Conservation (phyloP, 2,329 filamentous ascomycete genomes). For the Diaporthe helianthi region DNA sequence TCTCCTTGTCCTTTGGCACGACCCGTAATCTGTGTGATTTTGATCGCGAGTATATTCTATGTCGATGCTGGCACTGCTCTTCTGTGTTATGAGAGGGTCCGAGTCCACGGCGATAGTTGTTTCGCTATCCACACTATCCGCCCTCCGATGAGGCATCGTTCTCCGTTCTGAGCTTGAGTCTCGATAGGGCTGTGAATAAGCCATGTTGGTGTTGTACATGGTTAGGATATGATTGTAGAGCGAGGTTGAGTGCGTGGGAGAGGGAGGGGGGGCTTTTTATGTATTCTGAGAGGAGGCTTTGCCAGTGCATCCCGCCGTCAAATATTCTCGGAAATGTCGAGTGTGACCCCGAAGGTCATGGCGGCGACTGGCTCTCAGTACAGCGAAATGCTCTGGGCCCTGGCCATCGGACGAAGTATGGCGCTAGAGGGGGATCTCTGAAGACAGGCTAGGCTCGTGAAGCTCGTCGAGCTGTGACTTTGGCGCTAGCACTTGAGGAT, state of each 20-base stretch:
- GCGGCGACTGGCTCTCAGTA: not conserved
- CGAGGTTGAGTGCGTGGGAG: not conserved
- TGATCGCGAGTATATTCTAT: not conserved
- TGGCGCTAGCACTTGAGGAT: slow-evolving; percentile 13
- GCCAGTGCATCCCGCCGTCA: not conserved
- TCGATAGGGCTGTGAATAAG: not conserved
- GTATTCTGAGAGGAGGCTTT: not conserved
- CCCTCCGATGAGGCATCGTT: not conserved
- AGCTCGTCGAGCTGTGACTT: slow-evolving; percentile 14
- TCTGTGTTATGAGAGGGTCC: not conserved
- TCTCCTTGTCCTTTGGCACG: slow-evolving; percentile 20
- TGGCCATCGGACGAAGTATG: slow-evolving; percentile 27
- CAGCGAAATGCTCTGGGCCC: slow-evolving; percentile 2
- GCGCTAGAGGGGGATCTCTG: slow-evolving; percentile 11
- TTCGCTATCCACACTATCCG: slow-evolving; percentile 28
- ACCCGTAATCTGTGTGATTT: not conserved
- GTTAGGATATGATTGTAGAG: not conserved
- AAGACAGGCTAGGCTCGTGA: slow-evolving; percentile 10
- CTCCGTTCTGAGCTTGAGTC: not conserved
- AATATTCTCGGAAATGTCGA: not conserved
- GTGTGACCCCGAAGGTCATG: not conserved
- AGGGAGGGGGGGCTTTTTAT: not conserved
- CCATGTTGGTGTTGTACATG: not conserved
- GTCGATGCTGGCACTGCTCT: not conserved
- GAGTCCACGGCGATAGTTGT: slow-evolving; percentile 12